Base-by-base conservation (phyloP, 352 stramenopile genomes). In the Nothophytophthora sp. region DNA sequence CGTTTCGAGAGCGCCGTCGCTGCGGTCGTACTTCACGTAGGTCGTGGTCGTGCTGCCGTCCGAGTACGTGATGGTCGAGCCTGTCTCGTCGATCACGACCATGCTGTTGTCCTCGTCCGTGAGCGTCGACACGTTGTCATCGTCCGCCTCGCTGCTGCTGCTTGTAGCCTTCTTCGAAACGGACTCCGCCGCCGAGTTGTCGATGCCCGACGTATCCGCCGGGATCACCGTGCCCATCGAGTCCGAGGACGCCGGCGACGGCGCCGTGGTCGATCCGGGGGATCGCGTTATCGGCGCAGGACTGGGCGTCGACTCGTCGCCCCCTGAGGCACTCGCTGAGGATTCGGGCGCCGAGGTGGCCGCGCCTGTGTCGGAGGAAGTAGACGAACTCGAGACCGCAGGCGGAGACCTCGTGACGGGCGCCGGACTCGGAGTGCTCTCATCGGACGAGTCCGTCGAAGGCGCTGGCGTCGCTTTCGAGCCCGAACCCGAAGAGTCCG, bases 1-100 rank as follows among this genome's bases (percentile, higher is more conserved):
- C 9, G 38, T 15, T 16, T 59, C 16, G 30, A 69, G 22, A 30
- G 50, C 45, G 12, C 28, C 46, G 6, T 63, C 38, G 15, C 55
- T 59, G 34, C 67, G 67, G 20, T 46, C 53, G 41, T 71, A 76
- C 51, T 73, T 76, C 16, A 68, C 53, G 32, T 71, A 76, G 3
- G 67, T 76, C 24, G 48, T 70, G 28, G 57, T 41, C 25, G 47
- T 60, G 38, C 52, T 75, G 38, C 68, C 68, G 39, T 75, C 64
- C 3, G 57, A 63, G 39, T 74, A 76, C 19, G 61, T 37, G 19
- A 72, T 74, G 19, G 47, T 65, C 32, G 61, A 67, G 27, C 57
- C 56, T 8, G 58, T 73, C 22, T 76, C 55, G 13, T 55, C 51
- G 5, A 70, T 52, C 20, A 71, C 20, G 41, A 57, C 39, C 47